Percentiles rank a stretch among this genome's conserved stretches.
Evolutionary conservation across 495 filamentous ascomycete species (phyloP).

Genomic region (Xylaria venustula): DNA sequence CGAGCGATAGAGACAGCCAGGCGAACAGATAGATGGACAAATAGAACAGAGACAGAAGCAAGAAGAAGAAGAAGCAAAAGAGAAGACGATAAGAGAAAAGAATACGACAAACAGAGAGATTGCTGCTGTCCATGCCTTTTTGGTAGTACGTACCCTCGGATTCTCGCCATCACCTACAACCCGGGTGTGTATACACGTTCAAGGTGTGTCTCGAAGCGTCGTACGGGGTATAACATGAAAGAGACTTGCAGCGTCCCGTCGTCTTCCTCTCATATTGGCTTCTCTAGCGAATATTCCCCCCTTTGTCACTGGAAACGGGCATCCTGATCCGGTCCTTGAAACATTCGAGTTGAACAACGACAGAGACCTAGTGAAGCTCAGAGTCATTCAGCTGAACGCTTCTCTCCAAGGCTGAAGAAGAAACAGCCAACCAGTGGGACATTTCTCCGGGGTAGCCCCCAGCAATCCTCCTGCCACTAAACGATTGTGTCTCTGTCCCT

Average conservation of each 20-base stretch:
- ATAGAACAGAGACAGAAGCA: too few species aligned
- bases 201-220: slow-evolving; percentile 27
- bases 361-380: slow-evolving; percentile 25
- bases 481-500: neutral
- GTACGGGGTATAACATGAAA: slow-evolving; percentile 35
- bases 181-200: slow-evolving; percentile 1
- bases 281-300: slow-evolving; percentile 14
- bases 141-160: neutral
- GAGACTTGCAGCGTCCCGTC: slow-evolving; percentile 29
- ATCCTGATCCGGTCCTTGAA: slow-evolving; percentile 28
- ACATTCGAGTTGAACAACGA: slow-evolving; percentile 33
- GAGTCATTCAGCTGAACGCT: slow-evolving; percentile 16
- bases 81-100: neutral
- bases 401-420: slow-evolving; percentile 11
- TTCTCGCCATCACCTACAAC: neutral
- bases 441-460: neutral
- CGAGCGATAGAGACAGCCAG: neutral
- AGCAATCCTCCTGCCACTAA: neutral
- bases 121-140: neutral
- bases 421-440: slow-evolving; percentile 13
- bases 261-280: slow-evolving; percentile 15
- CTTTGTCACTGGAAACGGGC: slow-evolving; percentile 23
- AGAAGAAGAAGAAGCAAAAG: neutral
- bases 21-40: neutral
- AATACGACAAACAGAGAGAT: slow-evolving; percentile 11